Conservation (phyloP, 202 grass and related monocot genomes). For the Eragrostis tef region DNA sequence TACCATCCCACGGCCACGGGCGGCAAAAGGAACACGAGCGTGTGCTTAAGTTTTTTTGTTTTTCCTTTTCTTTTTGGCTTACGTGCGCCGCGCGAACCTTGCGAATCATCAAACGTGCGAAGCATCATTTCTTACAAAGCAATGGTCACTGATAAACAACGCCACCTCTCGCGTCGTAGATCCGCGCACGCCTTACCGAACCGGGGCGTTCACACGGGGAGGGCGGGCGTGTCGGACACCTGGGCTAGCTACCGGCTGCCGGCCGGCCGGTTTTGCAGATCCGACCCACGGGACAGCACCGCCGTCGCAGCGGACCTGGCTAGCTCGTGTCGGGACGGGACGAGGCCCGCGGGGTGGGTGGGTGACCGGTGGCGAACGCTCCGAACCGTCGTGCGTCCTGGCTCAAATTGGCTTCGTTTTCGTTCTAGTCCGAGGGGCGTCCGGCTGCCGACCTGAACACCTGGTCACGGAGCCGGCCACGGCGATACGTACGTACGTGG, state of each 20-base stretch:
- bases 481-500: neutral
- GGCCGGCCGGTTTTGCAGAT: too few relatives aligned
- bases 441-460: conserved; percentile 4
- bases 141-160: neutral
- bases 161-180: neutral
- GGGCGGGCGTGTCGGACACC: neutral
- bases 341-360: too few relatives aligned
- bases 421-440: neutral
- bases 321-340: too few relatives aligned
- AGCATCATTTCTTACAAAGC: conserved; percentile 1
- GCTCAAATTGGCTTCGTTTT: neutral
- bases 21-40: neutral
- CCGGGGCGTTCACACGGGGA: neutral
- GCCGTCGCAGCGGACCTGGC: too few relatives aligned
- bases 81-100: neutral
- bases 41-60: neutral
- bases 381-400: too few relatives aligned
- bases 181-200: neutral
- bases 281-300: too few relatives aligned
- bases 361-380: neutral
- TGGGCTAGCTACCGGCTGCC: neutral
- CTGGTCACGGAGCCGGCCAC: neutral
- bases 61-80: neutral
- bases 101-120: conserved; percentile 18
- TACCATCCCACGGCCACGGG: neutral